Evolutionary conservation across 768 basidiomycete species (phyloP).

Genomic region (Lepiota brunneoincarnata): DNA sequence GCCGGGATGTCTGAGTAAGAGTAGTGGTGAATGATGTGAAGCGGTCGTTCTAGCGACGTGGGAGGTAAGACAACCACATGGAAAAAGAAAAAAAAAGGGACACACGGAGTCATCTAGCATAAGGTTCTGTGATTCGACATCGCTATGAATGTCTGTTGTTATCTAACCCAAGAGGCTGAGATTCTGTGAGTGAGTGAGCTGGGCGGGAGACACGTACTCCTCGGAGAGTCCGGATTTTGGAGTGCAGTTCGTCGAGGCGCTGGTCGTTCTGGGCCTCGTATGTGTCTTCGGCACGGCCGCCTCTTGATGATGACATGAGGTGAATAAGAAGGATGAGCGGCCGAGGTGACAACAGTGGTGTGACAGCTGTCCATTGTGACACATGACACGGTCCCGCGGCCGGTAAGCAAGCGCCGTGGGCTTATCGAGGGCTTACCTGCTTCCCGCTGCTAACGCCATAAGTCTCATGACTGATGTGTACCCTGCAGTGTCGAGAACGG

Average conservation of each 20-base stretch:
- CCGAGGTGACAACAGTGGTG: background rate
- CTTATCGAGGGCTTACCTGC: background rate
- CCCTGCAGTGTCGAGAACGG: too few species aligned
- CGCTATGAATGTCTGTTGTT: constrained; percentile 84
- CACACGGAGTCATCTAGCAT: constrained; percentile 76
- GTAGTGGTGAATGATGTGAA: constrained; percentile 65
- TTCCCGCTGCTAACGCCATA: too few species aligned
- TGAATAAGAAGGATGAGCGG: background rate
- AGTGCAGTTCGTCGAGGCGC: constrained; percentile 77
- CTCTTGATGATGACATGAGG: constrained; percentile 41
- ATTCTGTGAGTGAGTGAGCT: too few species aligned
- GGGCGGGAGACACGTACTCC: constrained; percentile 46
- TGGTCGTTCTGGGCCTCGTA: constrained; percentile 88
- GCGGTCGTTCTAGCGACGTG: constrained; percentile 52
- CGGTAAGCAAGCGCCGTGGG: background rate
- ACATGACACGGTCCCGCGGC: too few species aligned
- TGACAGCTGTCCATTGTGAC: background rate
- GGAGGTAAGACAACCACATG: background rate
- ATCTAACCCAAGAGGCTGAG: constrained; percentile 58
- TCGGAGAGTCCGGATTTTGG: constrained; percentile 78
- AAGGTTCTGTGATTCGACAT: constrained; percentile 79
- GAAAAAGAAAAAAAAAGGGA: too few species aligned
- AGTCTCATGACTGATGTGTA: too few species aligned
- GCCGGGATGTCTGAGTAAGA: constrained; percentile 63
- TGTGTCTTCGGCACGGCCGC: constrained; percentile 55